Base-by-base conservation (phyloP, 352 stramenopile genomes). In the Aphanomyces invadans region DNA sequence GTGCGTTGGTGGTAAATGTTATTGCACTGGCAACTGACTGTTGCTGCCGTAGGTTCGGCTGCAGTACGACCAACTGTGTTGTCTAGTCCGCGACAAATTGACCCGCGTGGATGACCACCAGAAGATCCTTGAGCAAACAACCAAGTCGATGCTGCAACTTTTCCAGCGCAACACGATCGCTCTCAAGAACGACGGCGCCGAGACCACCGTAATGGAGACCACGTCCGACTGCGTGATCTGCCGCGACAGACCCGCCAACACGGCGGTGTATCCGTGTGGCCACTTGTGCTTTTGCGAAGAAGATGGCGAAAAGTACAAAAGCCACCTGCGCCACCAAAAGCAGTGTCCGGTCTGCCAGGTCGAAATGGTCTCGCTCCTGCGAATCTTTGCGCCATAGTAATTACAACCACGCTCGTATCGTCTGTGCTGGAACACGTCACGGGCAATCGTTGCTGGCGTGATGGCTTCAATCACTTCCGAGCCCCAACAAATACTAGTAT, bases 241-340 rank as follows among this genome's bases (percentile, higher is more conserved):
- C 74, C 88, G 89, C 64, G 84, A 93, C 61, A 74, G 75, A 32
- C 68, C 78, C 33, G 81, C 84, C 0, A 83, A 88, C 54, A 89
- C 77, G 32, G 84, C 84, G 4, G 73, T 93, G 39, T 82, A 91
- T 55, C 84, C 84, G 45, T 93, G 84, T 45, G 84, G 84, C n/a
- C 84, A 93, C 48, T 46, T 93, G 46, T 89, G 83, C 59, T 93
- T 93, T 63, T 93, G 84, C 71, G 79, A 93, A 29, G 71, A 88
- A n/a, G 84, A 93, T 69, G 81, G 76, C 28, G 80, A 90, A 38
- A 70, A 74, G 12, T 93, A 91, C 69, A 76, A 75, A 2, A 33
- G 33, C 29, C 52, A 61, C 42, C 21, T 44, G 19, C 11, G 19
- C 15, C 48, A 68, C 61, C 21, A 19, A 46, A 61, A 57, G 32